Evolutionary conservation across 1,284 basidiomycete species (phyloP).

Genomic region (Cryptococcus sp.): DNA sequence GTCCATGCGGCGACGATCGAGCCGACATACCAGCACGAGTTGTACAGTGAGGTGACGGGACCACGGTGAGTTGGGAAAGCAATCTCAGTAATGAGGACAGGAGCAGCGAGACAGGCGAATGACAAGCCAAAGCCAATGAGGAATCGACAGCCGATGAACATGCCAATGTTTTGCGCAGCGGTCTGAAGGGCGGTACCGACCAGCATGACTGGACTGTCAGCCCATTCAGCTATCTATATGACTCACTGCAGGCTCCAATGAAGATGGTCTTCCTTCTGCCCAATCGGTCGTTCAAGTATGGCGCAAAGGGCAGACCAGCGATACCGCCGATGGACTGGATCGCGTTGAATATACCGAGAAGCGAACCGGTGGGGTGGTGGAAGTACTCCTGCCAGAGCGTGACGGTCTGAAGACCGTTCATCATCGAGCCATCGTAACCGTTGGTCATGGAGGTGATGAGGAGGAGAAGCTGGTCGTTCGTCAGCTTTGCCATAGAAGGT

Average conservation of each 20-base stretch:
- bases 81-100: slow-evolving; percentile 25
- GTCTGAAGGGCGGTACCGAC: slow-evolving; percentile 41
- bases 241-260: slow-evolving; percentile 19
- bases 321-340: slow-evolving; percentile 26
- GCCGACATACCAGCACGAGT: slow-evolving; percentile 34
- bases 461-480: slow-evolving; percentile 23
- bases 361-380: slow-evolving; percentile 22
- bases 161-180: slow-evolving; percentile 62
- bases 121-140: slow-evolving; percentile 28
- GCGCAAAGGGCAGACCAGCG: slow-evolving; percentile 26
- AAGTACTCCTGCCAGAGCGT: slow-evolving; percentile 16
- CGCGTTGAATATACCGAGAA: slow-evolving; percentile 33
- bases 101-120: slow-evolving; percentile 23
- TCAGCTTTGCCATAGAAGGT: neutral
- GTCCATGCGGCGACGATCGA: slow-evolving; percentile 49
- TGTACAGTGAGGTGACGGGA: slow-evolving; percentile 21
- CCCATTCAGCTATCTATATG: neutral
- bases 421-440: slow-evolving; percentile 20
- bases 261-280: slow-evolving; percentile 31
- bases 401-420: slow-evolving; percentile 5
- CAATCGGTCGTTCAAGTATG: slow-evolving; percentile 21
- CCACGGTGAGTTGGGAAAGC: slow-evolving; percentile 29
- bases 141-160: slow-evolving; percentile 65
- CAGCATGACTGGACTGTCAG: slow-evolving; percentile 22
- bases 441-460: slow-evolving; percentile 37